A percentile compares a stretch with the other conserved stretches of the same genome.
Conservation (phyloP, 2,329 filamentous ascomycete genomes). For the Shiraia bambusicola region DNA sequence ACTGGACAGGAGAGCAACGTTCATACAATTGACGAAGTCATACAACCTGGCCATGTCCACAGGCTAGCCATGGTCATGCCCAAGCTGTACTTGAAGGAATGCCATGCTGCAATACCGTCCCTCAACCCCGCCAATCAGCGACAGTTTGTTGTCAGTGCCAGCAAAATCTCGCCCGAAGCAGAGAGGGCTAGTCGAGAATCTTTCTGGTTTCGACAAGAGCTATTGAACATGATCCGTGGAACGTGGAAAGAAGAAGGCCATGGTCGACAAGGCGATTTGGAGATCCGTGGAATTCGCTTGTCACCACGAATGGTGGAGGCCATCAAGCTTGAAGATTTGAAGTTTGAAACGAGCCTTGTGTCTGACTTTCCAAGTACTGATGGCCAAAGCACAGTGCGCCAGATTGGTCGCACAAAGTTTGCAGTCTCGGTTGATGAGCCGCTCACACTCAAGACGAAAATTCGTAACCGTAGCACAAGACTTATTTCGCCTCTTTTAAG, state of each 20-base stretch:
- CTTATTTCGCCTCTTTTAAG: slow-evolving; percentile 73
- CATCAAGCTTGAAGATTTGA: slow-evolving; percentile 75
- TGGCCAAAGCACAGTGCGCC: slow-evolving; percentile 23
- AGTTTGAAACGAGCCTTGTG: slow-evolving; percentile 56
- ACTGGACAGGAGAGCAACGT: slow-evolving; percentile 12
- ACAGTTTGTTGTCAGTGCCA: slow-evolving; percentile 88
- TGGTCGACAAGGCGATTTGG: slow-evolving; percentile 66
- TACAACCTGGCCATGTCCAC: slow-evolving; percentile 64
- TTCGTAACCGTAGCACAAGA: slow-evolving; percentile 71
- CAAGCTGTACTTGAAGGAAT: slow-evolving; percentile 73
- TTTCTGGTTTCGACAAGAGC: slow-evolving; percentile 87
- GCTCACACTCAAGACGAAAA: slow-evolving; percentile 65
- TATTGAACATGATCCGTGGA: slow-evolving; percentile 70
- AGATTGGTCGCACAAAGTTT: slow-evolving; percentile 51
- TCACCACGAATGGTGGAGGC: slow-evolving; percentile 79
- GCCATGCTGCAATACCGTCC: slow-evolving; percentile 74
- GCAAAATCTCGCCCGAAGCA: slow-evolving; percentile 74
- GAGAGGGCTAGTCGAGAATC: slow-evolving; percentile 77
- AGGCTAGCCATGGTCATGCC: slow-evolving; percentile 75
- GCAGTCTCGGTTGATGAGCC: slow-evolving; percentile 61
- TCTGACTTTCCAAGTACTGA: slow-evolving; percentile 15
- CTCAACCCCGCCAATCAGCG: slow-evolving; percentile 79
- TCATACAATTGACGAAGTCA: slow-evolving; percentile 44
- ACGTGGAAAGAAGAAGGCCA: slow-evolving; percentile 65
- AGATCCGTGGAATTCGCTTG: slow-evolving; percentile 74